Conservation (phyloP, 257 asterid genomes). For the Solanum sitiens region DNA sequence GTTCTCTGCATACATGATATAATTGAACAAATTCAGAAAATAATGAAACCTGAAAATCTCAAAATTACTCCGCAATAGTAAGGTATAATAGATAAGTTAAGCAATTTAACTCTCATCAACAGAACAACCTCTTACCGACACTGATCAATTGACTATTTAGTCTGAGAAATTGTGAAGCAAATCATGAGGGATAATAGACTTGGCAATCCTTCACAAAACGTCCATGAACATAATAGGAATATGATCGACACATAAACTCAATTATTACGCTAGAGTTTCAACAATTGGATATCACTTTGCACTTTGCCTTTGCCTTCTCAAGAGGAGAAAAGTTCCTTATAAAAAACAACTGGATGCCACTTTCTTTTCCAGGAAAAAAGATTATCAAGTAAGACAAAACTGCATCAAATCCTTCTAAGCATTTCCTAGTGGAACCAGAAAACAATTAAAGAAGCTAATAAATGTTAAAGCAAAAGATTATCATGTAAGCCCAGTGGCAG, state of each 20-base stretch:
- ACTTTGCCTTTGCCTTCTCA: not conserved
- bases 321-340: not conserved
- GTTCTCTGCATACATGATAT: conserved; percentile 45
- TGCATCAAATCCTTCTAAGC: not conserved
- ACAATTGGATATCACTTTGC: not conserved
- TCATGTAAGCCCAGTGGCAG: not conserved
- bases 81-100: not conserved
- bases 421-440: not conserved
- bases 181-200: not conserved
- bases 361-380: not conserved
- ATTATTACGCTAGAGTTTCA: not conserved
- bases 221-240: not conserved
- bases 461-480: not conserved
- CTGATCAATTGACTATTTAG: not conserved
- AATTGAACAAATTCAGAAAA: not conserved
- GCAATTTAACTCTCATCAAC: not conserved
- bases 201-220: not conserved
- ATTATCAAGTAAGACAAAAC: not conserved
- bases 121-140: not conserved
- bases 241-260: not conserved
- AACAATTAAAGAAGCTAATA: not conserved
- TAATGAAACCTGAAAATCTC: not conserved
- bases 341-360: not conserved
- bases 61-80: not conserved
- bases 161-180: not conserved